These are phyloP conservation scores for Yamadazyma sp. DNA, from an alignment of 805 yeast species.

Conservation along the genomic window DNA sequence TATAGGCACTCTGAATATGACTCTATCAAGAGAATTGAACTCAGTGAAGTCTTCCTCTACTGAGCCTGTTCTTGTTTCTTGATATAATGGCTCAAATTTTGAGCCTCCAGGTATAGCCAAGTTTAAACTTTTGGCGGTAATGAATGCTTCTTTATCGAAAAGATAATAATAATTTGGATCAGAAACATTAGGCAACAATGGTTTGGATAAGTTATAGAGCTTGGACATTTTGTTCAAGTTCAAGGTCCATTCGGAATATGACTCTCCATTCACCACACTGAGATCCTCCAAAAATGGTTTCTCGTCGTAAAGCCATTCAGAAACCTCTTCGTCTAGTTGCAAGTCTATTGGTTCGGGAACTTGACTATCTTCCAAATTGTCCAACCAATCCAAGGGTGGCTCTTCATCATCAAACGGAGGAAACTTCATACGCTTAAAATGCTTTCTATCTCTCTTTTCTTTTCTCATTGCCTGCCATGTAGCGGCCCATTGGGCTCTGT, in stretches of 20 bases:
- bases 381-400: slow-evolving; percentile 84
- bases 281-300: slow-evolving; percentile 65
- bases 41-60: slow-evolving; percentile 81
- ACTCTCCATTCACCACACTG: slow-evolving; percentile 65
- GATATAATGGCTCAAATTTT: slow-evolving; percentile 82
- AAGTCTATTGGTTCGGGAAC: slow-evolving; percentile 69
- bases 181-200: slow-evolving; percentile 57
- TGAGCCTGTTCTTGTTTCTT: slow-evolving; percentile 55
- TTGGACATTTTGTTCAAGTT: slow-evolving; percentile 61
- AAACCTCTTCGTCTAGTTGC: slow-evolving; percentile 60
- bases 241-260: slow-evolving; percentile 73
- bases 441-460: slow-evolving; percentile 87
- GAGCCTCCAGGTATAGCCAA: slow-evolving; percentile 94
- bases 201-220: slow-evolving; percentile 66
- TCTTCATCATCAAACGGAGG: slow-evolving; percentile 99
- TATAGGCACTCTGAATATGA: slow-evolving; percentile 74
- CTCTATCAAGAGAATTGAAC: slow-evolving; percentile 84
- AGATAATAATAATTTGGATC: slow-evolving; percentile 66
- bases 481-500: slow-evolving; percentile 93
- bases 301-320: slow-evolving; percentile 80
- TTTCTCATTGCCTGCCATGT: slow-evolving; percentile 91
- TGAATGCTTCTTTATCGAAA: slow-evolving; percentile 76
- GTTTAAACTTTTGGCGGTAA: slow-evolving; percentile 89
- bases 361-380: slow-evolving; percentile 70
- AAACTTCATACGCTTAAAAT: slow-evolving; percentile 87